Base-by-base conservation (phyloP, 2,329 filamentous ascomycete species). In the Trichoderma sp. region DNA sequence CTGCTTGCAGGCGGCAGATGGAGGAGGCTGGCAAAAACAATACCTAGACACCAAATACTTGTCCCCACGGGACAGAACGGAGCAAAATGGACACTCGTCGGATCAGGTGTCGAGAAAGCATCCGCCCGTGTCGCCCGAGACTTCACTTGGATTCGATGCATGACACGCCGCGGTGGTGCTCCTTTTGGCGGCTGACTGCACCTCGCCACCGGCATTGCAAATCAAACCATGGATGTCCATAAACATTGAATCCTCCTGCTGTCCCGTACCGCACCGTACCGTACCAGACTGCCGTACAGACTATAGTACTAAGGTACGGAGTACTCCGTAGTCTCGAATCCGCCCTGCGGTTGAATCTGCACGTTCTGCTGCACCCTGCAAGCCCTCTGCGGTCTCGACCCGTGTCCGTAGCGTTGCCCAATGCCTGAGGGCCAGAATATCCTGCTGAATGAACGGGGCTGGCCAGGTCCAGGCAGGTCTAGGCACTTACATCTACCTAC, bases 301-400 rank as follows among this genome's bases (percentile, higher is more conserved):
- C 36, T 39, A n/a, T n/a, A n/a, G n/a, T n/a, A 43, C 15, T 9
- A 43, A n/a, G 34, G 13, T 28, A 53, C 64, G 64, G 64, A 39
- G 47, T 55, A 67, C 47, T 67, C 64, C 32, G 64, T 67, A 15
- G 32, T 4, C 15, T 39, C 17, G 28, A 30, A 32, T 28, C 57
- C 57, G 47, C 43, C 61, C 43, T 12, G 63, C 47, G 43, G 28
- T 36, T 57, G 47, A 57, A 67, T 34, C 63, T 55, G 63, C 61
- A 64, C 43, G 36, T 39, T 39, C n/a, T 53, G 0, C n/a, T 53
- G 47, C 47, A 53, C 47, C n/a, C 28, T 65, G 43, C 64, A 39
- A 58, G 53, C 50, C 64, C 43, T 55, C 65, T 57, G 32, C 50
- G 68, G 68, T 63, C 68, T 59, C 47, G 68, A 70, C 68, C 47